Base-by-base conservation (phyloP, 1,139 yeast species). In the Candida pseudoviswanathii region DNA sequence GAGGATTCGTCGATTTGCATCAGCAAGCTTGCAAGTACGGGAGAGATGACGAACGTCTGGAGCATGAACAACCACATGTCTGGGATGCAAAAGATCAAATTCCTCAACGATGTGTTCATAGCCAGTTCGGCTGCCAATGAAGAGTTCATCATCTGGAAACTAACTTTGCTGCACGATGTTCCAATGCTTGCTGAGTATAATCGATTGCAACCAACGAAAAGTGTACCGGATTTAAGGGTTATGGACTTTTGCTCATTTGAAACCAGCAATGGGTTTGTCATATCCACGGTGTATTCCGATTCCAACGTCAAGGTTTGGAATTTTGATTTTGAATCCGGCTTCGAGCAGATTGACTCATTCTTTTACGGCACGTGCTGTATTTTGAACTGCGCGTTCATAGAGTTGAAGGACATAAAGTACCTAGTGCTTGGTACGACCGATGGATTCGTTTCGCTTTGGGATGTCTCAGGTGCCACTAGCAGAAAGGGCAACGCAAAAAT, bases 51-150 rank as follows among this genome's bases (percentile, higher is more conserved):
- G 4, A 77, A 75, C 32, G 69, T 68, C 43, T 84, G 94, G 85
- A 78, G 86, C 2, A 76, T 86, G 64, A 81, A 92, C 62, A 81
- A 82, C 51, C 99, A 94, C 64, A 86, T 90, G 2, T 89, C 97
- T 1, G 98, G 98, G 0, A 68, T 94, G 48, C 98, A 92, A 63
- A 78, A 81, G 44, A 76, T 89, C 11, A 82, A 80, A 51, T 88
- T 92, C 67, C 70, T 89, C 26, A 73, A 68, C 57, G 67, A 77
- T 8, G 68, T 75, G 1, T 68, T 52, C 34, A 63, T 75, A 5
- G 82, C 77, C 33, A 71, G 91, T 54, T 84, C 94, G 1, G 94
- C 96, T 8, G 98, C 96, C 0, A 82, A 95, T 60, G 99, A 94
- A 64, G 99, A 94, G 67, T 78, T 94, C 45, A 80, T 80, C 52